Evolutionary conservation across 495 filamentous ascomycete species (phyloP), one percentile per base, ranked within the genome.

Genomic region (Penicillium soppii): DNA sequence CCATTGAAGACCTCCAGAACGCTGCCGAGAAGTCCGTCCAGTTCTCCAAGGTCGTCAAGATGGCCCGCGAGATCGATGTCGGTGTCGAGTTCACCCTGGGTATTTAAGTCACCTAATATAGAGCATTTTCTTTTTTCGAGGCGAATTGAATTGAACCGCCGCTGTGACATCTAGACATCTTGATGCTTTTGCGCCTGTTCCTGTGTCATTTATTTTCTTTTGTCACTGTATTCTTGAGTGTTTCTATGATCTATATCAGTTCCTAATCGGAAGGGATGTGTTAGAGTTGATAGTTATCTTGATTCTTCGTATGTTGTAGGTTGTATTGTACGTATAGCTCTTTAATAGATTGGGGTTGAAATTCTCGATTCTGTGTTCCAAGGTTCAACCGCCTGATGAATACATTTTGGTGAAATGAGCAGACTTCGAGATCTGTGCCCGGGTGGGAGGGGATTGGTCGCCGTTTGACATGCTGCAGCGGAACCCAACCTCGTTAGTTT

Each of bases 21-120:
- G 95, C 94, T 42, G 94, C 94, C 49, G 95, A 98, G 83, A 97
- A 95, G 80, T 87, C 91, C 2, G 94, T 98, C 63, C 94, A 98
- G 75, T 91, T 98, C 69, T 96, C 90, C 50, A 97, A 96, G 81
- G 89, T 98, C 42, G 95, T 98, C 59, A 97, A 97, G 84, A 89
- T 96, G 90, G 91, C 92, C 66, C 88, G 94, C 56, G 94, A 97
- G 63, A 96, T 97, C 66, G 94, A 98, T 65, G 92, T 98, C 50
- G 94, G 91, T 47, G 94, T 98, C 57, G 92, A 97, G 71, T 98
- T 97, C 73, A 92, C 88, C 59, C 81, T 97, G 59, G 94, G 91
- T 69, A 95, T 98, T 74, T 97, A 87, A 70, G 29, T 27, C 25
- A 27, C 9, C 29, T 32, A 32, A 32, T 32, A 32, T 32, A 47